These are phyloP conservation scores for Rhinocladiella mackenziei DNA, from an alignment of 2,329 filamentous ascomycete species.

Conservation along the genomic window DNA sequence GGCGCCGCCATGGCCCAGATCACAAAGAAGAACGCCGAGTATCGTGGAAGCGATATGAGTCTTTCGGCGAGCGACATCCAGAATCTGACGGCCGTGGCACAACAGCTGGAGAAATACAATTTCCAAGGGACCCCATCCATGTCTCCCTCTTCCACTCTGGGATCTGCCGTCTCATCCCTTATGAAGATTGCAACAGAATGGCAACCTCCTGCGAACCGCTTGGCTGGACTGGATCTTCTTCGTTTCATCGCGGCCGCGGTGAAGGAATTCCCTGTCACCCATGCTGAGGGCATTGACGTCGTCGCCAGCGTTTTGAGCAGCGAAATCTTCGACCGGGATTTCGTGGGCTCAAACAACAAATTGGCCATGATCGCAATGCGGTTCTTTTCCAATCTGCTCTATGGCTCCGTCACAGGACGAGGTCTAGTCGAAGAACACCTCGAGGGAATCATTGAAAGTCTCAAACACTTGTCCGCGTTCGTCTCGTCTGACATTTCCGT, in stretches of 20 bases:
- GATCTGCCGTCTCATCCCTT: slow-evolving; percentile 53
- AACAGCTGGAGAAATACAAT: slow-evolving; percentile 54
- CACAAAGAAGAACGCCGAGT: slow-evolving; percentile 63
- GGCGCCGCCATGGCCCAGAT: slow-evolving; percentile 72
- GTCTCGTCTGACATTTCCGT: slow-evolving; percentile 68
- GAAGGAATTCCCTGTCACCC: slow-evolving; percentile 61
- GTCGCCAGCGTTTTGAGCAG: slow-evolving; percentile 56
- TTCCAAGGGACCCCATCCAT: slow-evolving; percentile 33
- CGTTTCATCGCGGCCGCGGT: slow-evolving; percentile 71
- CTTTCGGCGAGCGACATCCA: slow-evolving; percentile 69
- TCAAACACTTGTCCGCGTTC: slow-evolving; percentile 59
- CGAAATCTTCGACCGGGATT: slow-evolving; percentile 54
- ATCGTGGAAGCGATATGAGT: slow-evolving; percentile 70
- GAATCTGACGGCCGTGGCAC: slow-evolving; percentile 57
- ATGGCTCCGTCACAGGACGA: slow-evolving; percentile 65
- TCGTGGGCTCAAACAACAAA: slow-evolving; percentile 66
- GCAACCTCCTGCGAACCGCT: slow-evolving; percentile 68
- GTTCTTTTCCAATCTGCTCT: slow-evolving; percentile 76
- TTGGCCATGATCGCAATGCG: slow-evolving; percentile 76
- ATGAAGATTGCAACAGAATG: slow-evolving; percentile 71
- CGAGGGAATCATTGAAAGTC: slow-evolving; percentile 57
- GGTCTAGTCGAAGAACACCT: slow-evolving; percentile 57
- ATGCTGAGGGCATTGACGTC: slow-evolving; percentile 55
- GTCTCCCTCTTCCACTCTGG: slow-evolving; percentile 32
- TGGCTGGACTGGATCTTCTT: slow-evolving; percentile 81